Base-by-base conservation (phyloP, 768 basidiomycete genomes). In the Grammothele lineata region DNA sequence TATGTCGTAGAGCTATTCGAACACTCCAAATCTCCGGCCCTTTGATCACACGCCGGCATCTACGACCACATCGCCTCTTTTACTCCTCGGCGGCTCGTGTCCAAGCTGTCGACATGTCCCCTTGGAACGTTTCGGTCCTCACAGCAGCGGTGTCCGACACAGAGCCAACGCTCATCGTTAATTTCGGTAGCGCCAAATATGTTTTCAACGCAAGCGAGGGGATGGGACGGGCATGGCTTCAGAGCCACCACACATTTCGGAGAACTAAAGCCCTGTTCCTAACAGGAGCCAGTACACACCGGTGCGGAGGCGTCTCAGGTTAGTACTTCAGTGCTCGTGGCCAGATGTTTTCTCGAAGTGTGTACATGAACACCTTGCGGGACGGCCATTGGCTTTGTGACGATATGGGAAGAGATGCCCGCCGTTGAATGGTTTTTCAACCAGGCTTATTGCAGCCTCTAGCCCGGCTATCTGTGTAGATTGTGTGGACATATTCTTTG, bases 121-220 rank as follows among this genome's bases (percentile, higher is more conserved):
- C 45, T 2, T 89, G 87, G 85, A 78, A 74, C 23, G 71, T 80
- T 2, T 76, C 77, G 3, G 78, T 85, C 22, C 66, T 84, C 45
- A 78, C 75, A 35, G 65, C 77, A 0, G 58, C 72, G 15, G 77
- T 84, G 4, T 79, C 80, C 41, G 94, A 97, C 68, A 88, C 92
- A 1, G 83, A 91, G 54, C 85, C 92, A 0, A 77, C 85, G 8
- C 67, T 96, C 21, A 67, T 87, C 49, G 66, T 95, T 54, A 72
- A 76, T 1, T 93, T 92, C 62, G 85, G 88, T 54, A 71, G 75
- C 43, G 83, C 78, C 11, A 87, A 90, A 56, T 97, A 93, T 56
- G 73, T 94, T 32, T 92, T 97, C 74, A 93, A 93, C 65, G 81
- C 74, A 17, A 85, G 89, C 7, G 92, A 96, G 65, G 86, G 85